A percentile compares a stretch with the other conserved stretches of the same genome.
phyloP scores from a whole-genome alignment of 2,329 filamentous ascomycete genomes.

The Claviceps paspali region DNA sequence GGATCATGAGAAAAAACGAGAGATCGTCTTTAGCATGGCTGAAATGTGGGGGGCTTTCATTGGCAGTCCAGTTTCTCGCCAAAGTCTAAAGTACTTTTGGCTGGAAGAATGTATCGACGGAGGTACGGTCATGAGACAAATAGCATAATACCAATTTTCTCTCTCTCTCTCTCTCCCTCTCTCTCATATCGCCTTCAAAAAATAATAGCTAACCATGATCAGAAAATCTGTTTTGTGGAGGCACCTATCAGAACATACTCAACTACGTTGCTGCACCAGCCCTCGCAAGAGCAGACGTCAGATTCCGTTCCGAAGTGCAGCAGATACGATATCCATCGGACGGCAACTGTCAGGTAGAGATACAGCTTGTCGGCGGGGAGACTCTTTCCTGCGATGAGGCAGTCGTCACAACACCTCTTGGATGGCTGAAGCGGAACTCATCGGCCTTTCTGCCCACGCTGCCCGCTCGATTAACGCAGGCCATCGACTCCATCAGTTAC shows the following conservation, averaged over 20 bases:
- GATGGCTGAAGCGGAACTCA: slow-evolving; percentile 49
- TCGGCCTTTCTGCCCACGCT: slow-evolving; percentile 46
- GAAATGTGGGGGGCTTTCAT: slow-evolving; percentile 59
- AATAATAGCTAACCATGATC: not conserved
- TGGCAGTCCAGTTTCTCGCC: slow-evolving; percentile 45
- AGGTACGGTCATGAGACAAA: slow-evolving; percentile 27
- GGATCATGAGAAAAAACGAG: slow-evolving; percentile 24
- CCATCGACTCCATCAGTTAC: slow-evolving; percentile 51
- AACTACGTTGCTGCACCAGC: slow-evolving; percentile 42
- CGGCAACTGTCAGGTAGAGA: slow-evolving; percentile 19
- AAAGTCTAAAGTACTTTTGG: slow-evolving; percentile 66
- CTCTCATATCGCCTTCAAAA: not conserved
- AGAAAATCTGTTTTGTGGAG: slow-evolving; percentile 46
- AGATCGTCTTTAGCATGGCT: slow-evolving; percentile 34
- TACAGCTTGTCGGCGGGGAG: slow-evolving; percentile 29
- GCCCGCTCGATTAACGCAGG: slow-evolving; percentile 38
- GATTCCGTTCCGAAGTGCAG: slow-evolving; percentile 31
- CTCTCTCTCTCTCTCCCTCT: too few species aligned
- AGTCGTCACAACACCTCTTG: slow-evolving; percentile 52
- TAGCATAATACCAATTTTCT: too few species aligned
- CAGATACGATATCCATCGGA: slow-evolving; percentile 22
- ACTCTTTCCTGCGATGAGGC: slow-evolving; percentile 47
- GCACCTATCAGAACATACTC: slow-evolving; percentile 44
- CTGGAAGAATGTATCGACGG: slow-evolving; percentile 65
- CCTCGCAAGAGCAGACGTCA: slow-evolving; percentile 37